Conservation (phyloP, 805 yeast genomes). For the Kodamaea hsintzibuensis region DNA sequence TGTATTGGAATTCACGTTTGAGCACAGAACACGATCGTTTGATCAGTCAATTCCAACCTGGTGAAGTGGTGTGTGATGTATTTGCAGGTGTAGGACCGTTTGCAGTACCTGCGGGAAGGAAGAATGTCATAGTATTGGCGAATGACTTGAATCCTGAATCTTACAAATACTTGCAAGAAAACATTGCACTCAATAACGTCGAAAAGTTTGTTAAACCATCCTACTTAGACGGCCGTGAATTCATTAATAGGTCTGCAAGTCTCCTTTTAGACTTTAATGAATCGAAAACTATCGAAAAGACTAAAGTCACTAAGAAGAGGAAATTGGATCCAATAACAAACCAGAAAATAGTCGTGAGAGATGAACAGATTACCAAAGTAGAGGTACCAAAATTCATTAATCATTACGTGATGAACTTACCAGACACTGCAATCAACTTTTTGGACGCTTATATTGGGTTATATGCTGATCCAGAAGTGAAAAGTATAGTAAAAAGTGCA, state of each 20-base stretch:
- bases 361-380: conserved; percentile 20
- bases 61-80: conserved; percentile 86
- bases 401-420: conserved; percentile 93
- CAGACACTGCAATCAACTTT: conserved; percentile 88
- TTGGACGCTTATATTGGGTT: conserved; percentile 76
- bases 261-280: conserved; percentile 46
- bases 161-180: conserved; percentile 64
- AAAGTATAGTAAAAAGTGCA: conserved; percentile 30
- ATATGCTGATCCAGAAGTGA: conserved; percentile 47
- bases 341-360: conserved; percentile 15
- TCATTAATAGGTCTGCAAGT: conserved; percentile 62
- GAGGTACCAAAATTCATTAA: conserved; percentile 55
- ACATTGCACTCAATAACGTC: conserved; percentile 66
- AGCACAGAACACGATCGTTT: conserved; percentile 92
- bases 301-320: conserved; percentile 36
- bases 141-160: conserved; percentile 93
- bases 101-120: conserved; percentile 93
- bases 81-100: conserved; percentile 99
- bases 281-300: conserved; percentile 37
- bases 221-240: conserved; percentile 81
- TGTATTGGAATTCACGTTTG: conserved; percentile 95
- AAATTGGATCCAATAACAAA: conserved; percentile 38
- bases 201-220: conserved; percentile 55
- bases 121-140: conserved; percentile 76
- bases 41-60: conserved; percentile 57